Evolutionary conservation across 768 basidiomycete genomes (phyloP).

Genomic region (Mycena latifolia): DNA sequence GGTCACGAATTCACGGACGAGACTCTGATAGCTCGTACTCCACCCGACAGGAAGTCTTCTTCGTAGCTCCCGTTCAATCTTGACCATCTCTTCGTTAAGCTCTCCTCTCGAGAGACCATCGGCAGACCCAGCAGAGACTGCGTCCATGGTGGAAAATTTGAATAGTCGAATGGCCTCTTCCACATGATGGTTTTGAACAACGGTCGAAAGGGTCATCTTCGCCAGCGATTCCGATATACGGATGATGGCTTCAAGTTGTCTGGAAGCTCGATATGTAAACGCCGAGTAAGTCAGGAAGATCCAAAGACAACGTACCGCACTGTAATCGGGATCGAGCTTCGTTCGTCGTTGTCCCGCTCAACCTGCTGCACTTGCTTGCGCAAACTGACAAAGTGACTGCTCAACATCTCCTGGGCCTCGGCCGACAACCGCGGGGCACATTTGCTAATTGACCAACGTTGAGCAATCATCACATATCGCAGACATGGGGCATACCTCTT

Average conservation of each 20-base stretch:
- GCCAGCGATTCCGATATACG: constrained; percentile 98
- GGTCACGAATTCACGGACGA: constrained; percentile 93
- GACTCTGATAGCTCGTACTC: constrained; percentile 95
- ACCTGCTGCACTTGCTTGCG: constrained; percentile 96
- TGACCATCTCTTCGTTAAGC: constrained; percentile 92
- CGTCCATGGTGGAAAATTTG: constrained; percentile 99
- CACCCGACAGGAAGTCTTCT: constrained; percentile 92
- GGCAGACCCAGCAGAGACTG: constrained; percentile 92
- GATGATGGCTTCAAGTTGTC: constrained; percentile 98
- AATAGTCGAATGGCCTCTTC: constrained; percentile 98
- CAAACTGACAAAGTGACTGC: constrained; percentile 93
- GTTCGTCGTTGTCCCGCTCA: constrained; percentile 96
- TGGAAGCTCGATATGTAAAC: constrained; percentile 38
- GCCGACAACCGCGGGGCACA: constrained; percentile 94
- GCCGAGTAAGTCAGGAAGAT: not conserved
- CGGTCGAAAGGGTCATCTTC: constrained; percentile 89
- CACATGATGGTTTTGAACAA: constrained; percentile 93
- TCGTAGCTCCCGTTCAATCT: constrained; percentile 89
- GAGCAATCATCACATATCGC: not conserved
- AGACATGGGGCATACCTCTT: constrained; percentile 74
- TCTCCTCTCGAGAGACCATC: constrained; percentile 94
- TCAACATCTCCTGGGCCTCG: constrained; percentile 96
- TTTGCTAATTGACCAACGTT: constrained; percentile 67
- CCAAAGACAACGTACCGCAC: constrained; percentile 74
- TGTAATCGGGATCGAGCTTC: constrained; percentile 98